Evolutionary conservation across 352 stramenopile species (phyloP).

Genomic region (Globisporangium cystogenes): DNA sequence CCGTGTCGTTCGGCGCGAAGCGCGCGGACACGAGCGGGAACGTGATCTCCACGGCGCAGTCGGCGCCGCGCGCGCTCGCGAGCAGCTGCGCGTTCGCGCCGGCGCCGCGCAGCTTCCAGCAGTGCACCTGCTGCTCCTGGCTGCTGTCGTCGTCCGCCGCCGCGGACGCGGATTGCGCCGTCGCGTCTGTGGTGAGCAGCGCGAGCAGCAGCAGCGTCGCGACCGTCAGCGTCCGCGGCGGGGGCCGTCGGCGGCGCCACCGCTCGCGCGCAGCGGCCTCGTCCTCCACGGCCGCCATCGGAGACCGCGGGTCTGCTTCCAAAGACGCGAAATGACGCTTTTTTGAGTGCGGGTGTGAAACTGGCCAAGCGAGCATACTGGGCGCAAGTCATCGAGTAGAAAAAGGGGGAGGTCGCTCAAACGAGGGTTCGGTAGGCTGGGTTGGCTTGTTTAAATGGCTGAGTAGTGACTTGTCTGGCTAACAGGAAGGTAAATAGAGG

Average conservation of each 20-base stretch:
- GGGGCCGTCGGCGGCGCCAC: no score
- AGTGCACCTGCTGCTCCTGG: constrained; percentile 13
- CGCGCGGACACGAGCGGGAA: constrained; percentile 23
- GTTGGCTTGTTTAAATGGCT: no score
- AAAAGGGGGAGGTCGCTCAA: not conserved
- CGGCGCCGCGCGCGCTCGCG: constrained; percentile 15
- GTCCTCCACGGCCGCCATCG: not conserved
- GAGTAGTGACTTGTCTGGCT: no score
- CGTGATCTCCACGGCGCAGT: constrained; percentile 28
- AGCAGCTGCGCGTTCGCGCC: constrained; percentile 14
- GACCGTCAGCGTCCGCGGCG: not conserved
- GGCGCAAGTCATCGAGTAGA: not conserved
- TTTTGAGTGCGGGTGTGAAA: not conserved
- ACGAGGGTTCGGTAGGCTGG: not conserved
- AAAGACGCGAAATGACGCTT: not conserved
- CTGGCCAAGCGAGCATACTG: not conserved
- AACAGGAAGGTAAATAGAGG: no score
- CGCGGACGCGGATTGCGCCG: not conserved
- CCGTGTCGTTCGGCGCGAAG: constrained; percentile 30
- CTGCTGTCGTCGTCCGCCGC: not conserved
- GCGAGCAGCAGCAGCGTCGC: not conserved
- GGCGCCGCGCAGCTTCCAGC: constrained; percentile 26
- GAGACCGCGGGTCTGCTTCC: not conserved
- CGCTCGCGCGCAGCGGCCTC: no score
- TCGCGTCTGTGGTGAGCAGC: not conserved